A percentile compares a stretch with the other conserved stretches of the same genome.
Conservation (phyloP, 352 stramenopile genomes). For the Phytophthora uliginosa region DNA sequence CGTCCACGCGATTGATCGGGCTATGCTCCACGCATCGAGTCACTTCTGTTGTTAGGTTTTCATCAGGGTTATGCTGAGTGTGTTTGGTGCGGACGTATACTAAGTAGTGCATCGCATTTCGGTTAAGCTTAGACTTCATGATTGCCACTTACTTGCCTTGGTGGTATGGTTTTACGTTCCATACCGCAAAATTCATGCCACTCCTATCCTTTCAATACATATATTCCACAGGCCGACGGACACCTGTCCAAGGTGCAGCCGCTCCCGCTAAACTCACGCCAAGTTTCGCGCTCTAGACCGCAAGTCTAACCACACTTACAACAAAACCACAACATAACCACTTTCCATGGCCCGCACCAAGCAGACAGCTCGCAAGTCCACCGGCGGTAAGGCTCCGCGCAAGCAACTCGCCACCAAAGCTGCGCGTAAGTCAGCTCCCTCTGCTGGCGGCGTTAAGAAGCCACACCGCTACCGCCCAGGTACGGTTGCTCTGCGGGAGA, state of each 20-base stretch:
- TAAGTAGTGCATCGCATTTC: not conserved
- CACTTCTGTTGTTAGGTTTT: not conserved
- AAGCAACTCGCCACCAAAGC: conserved; percentile 94
- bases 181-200: not conserved
- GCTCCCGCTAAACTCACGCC: too few relatives aligned
- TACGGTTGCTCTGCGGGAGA: conserved; percentile 92
- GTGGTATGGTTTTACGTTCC: not conserved
- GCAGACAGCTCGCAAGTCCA: conserved; percentile 96
- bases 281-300: not conserved
- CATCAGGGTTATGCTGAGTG: not conserved
- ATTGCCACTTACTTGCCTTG: not conserved
- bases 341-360: conserved; percentile 93
- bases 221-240: not conserved
- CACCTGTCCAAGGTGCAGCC: not conserved
- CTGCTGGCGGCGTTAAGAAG: conserved; percentile 92
- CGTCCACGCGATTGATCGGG: not conserved
- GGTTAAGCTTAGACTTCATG: not conserved
- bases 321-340: not conserved
- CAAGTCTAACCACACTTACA: not conserved
- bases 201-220: not conserved
- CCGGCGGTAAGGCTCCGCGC: conserved; percentile 90
- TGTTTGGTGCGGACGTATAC: not conserved
- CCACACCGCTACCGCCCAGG: conserved; percentile 69
- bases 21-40: not conserved
- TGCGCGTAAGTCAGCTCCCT: conserved; percentile 88